Percentiles rank a stretch among this genome's conserved stretches.
Evolutionary conservation across 768 basidiomycete genomes (phyloP).

Genomic region (Rhodotorula babjevae): DNA sequence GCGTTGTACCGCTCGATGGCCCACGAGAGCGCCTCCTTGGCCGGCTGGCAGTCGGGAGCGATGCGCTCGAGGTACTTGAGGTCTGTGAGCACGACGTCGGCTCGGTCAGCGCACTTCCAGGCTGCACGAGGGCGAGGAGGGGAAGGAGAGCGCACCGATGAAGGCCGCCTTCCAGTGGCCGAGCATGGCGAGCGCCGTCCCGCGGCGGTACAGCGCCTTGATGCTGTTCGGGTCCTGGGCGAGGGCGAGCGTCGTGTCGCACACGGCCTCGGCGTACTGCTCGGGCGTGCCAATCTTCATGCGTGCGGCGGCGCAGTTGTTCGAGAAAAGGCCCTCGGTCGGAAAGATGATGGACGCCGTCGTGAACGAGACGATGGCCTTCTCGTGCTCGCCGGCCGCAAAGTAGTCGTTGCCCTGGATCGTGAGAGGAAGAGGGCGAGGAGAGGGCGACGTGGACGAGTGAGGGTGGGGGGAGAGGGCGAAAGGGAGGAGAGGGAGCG

Average conservation of each 20-base stretch:
- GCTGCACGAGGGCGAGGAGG: neutral
- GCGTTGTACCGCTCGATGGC: conserved; percentile 15
- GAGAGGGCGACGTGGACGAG: neutral
- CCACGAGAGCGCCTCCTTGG: conserved; percentile 27
- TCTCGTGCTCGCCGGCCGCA: conserved; percentile 23
- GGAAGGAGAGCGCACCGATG: neutral
- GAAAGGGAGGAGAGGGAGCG: no score
- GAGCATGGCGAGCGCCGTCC: conserved; percentile 18
- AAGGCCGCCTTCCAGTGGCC: conserved; percentile 30
- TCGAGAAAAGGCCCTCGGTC: conserved; percentile 11
- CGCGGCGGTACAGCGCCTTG: conserved; percentile 37
- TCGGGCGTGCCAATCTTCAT: conserved; percentile 31
- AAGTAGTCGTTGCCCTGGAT: conserved; percentile 36
- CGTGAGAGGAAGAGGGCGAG: neutral
- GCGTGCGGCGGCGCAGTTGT: conserved; percentile 32
- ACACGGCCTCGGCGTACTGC: conserved; percentile 36
- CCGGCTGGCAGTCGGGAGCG: conserved; percentile 19
- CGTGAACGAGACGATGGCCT: conserved; percentile 32
- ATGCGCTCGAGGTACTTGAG: conserved; percentile 18
- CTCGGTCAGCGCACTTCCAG: neutral
- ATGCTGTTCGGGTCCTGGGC: conserved; percentile 11
- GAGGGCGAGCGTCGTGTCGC: conserved; percentile 33
- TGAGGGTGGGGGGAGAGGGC: neutral
- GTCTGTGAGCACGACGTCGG: neutral
- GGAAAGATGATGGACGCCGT: conserved; percentile 26